Percentiles rank a stretch among this genome's conserved stretches.
Conservation (phyloP, 148 eudicot genomes). For the Nepenthes gracilis region DNA sequence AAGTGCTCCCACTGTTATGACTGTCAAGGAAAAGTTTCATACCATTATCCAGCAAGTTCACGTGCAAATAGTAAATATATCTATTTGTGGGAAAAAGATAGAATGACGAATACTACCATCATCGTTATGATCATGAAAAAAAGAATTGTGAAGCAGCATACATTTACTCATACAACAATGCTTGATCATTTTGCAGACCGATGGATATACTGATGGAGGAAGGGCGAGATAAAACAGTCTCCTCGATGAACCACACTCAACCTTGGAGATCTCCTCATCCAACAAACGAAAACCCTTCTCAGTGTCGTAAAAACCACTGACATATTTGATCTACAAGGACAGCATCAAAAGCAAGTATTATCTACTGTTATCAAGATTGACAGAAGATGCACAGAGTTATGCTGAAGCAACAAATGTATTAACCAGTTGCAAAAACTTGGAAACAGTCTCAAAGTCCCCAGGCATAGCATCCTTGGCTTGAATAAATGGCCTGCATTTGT, state of each 20-base stretch:
- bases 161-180: constrained; percentile 57
- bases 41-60: too few relatives aligned
- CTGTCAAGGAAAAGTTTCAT: too few relatives aligned
- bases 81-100: too few relatives aligned
- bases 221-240: constrained; percentile 96
- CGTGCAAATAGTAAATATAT: too few relatives aligned
- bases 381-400: neutral
- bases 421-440: constrained; percentile 67
- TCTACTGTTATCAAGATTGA: neutral
- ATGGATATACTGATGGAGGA: constrained; percentile 97
- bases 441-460: constrained; percentile 33
- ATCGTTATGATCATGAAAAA: neutral
- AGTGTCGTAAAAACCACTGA: constrained; percentile 72
- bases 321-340: constrained; percentile 61
- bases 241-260: constrained; percentile 47
- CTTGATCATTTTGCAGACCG: constrained; percentile 88
- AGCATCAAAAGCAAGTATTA: constrained; percentile 4
- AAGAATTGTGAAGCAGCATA: constrained; percentile 21
- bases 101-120: too few relatives aligned
- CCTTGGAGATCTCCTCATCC: constrained; percentile 56
- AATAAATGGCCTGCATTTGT: constrained; percentile 44
- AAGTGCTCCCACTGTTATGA: too few relatives aligned
- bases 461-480: constrained; percentile 26
- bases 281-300: constrained; percentile 62
- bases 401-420: neutral